A percentile compares a stretch with the other conserved stretches of the same genome.
Conservation (phyloP, 805 yeast genomes). For the Candida incommunis region DNA sequence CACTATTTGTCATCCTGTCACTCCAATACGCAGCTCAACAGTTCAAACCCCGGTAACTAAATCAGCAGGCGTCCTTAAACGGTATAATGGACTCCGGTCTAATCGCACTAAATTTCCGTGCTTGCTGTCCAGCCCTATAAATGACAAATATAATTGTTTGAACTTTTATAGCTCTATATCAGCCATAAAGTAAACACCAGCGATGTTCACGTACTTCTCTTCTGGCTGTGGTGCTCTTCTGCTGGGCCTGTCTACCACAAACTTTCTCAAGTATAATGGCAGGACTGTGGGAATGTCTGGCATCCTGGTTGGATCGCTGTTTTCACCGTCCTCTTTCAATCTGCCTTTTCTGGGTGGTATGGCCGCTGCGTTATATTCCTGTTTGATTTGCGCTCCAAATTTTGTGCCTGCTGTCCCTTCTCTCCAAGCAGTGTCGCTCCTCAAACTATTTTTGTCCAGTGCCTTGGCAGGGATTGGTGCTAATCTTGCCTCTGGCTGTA, state of each 20-base stretch:
- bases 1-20: no score
- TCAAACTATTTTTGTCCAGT: conserved; percentile 21
- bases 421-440: conserved; percentile 4
- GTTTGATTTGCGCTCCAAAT: conserved; percentile 18
- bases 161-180: no score
- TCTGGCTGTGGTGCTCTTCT: conserved; percentile 33
- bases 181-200: no score
- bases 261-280: conserved; percentile 27
- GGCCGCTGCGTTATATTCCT: conserved; percentile 17
- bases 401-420: conserved; percentile 13
- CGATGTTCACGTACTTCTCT: conserved; percentile 33
- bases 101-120: no score
- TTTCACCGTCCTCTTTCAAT: conserved; percentile 16
- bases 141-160: no score
- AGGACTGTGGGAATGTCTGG: conserved; percentile 35
- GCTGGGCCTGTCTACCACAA: conserved; percentile 32
- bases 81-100: no score
- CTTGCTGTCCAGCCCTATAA: no score
- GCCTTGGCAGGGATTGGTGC: conserved; percentile 35
- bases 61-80: no score
- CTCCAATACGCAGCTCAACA: no score
- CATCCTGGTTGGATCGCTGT: conserved; percentile 20
- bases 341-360: conserved; percentile 26
- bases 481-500: conserved; percentile 34
- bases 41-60: no score